Conservation (phyloP, 2,329 filamentous ascomycete genomes). For the Ilyonectria robusta region DNA sequence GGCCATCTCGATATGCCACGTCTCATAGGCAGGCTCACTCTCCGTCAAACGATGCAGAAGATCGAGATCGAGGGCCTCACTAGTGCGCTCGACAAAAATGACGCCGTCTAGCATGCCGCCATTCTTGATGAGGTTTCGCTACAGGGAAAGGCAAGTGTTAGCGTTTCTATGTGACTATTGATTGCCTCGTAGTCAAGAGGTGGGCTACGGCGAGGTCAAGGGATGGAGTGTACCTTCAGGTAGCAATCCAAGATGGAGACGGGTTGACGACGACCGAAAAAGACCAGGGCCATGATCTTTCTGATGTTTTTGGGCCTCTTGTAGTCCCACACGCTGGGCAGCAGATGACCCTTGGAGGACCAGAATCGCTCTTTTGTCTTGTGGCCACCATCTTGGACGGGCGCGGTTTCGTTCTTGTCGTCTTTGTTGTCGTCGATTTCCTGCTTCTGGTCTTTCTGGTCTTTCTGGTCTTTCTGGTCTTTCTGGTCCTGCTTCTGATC, state of each 20-base stretch:
- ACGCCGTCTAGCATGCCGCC: constrained; percentile 62
- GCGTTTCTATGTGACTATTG: neutral
- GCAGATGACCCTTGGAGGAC: constrained; percentile 38
- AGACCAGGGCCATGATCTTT: constrained; percentile 62
- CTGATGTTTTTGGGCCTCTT: constrained; percentile 35
- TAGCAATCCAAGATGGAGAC: constrained; percentile 65
- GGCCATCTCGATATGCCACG: constrained; percentile 53
- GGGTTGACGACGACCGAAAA: constrained; percentile 60
- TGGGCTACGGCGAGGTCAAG: neutral
- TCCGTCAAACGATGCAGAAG: constrained; percentile 57
- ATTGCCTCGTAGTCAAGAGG: neutral
- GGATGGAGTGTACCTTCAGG: constrained; percentile 51
- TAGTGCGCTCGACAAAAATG: constrained; percentile 60
- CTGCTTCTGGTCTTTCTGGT: neutral
- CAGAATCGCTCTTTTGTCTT: constrained; percentile 41
- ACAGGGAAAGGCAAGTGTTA: constrained; percentile 18
- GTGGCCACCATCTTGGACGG: neutral
- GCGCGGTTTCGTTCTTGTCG: neutral
- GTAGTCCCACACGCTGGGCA: constrained; percentile 38
- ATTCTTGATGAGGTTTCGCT: constrained; percentile 61
- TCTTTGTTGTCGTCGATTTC: neutral
- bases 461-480: neutral
- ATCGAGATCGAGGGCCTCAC: constrained; percentile 54
- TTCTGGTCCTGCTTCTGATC: neutral
- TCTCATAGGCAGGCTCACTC: constrained; percentile 55